Percentiles rank a stretch among this genome's conserved stretches.
These are phyloP conservation scores for Xylariomycetidae sp. DNA, from an alignment of 2,329 filamentous ascomycete species.

Conservation along the genomic window DNA sequence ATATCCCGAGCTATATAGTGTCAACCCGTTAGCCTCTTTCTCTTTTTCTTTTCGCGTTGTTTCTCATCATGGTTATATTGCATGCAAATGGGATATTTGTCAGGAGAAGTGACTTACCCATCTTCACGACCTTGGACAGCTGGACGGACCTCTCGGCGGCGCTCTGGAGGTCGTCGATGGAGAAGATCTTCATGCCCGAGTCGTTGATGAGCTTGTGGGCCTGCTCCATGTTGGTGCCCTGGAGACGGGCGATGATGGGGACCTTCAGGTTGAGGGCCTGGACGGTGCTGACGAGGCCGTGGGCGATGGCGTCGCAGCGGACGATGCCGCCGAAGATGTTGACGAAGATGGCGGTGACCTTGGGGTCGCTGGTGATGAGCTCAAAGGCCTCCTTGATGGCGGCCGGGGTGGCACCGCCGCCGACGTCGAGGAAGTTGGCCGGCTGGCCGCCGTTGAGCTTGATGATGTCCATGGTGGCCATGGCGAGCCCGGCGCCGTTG, in stretches of 20 bases:
- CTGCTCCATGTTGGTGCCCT: conserved; percentile 97
- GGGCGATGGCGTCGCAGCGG: conserved; percentile 93
- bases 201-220: conserved; percentile 93
- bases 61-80: no score
- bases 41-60: no score
- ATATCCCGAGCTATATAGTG: conserved; percentile 72
- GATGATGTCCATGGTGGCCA: conserved; percentile 99
- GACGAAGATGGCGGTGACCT: conserved; percentile 98
- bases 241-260: conserved; percentile 92
- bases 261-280: conserved; percentile 93
- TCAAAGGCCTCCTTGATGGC: conserved; percentile 98
- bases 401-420: conserved; percentile 91
- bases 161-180: conserved; percentile 94
- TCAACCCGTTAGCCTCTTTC: conserved; percentile 15
- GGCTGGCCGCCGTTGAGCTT: conserved; percentile 96
- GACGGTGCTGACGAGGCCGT: conserved; percentile 92
- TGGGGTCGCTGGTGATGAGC: conserved; percentile 96
- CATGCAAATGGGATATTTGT: not conserved
- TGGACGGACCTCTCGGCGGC: conserved; percentile 98
- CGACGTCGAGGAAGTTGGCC: conserved; percentile 98
- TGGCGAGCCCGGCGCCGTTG: conserved; percentile 97
- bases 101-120: conserved; percentile 58
- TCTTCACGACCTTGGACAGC: conserved; percentile 98
- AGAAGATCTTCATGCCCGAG: conserved; percentile 98
- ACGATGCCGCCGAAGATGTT: conserved; percentile 99